phyloP scores from a whole-genome alignment of 345 rosid species.

The Salix suchowensis region DNA sequence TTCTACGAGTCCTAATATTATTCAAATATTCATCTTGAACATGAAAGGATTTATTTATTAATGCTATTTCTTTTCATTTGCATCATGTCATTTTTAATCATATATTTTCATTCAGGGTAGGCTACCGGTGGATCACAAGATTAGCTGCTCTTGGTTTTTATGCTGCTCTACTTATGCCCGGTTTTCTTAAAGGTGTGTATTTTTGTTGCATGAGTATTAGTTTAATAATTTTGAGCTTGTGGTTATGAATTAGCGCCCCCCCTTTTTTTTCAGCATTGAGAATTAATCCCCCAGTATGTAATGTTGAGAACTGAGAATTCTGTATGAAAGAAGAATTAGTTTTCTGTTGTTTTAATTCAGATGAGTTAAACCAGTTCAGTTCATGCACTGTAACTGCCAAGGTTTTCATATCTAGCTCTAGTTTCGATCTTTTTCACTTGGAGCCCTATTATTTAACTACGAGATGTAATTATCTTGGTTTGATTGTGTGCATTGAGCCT shows the following conservation, averaged over 20 bases:
- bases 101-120: conserved; percentile 29
- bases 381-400: neutral
- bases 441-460: neutral
- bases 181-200: conserved; percentile 30
- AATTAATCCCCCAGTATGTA: neutral
- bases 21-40: conserved; percentile 20
- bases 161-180: conserved; percentile 30
- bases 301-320: neutral
- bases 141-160: conserved; percentile 28
- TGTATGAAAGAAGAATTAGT: neutral
- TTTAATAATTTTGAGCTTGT: neutral
- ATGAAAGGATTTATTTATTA: conserved; percentile 7
- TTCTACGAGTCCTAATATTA: conserved; percentile 17
- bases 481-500: neutral
- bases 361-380: neutral
- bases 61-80: neutral
- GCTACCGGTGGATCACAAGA: conserved; percentile 32
- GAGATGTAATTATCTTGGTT: neutral
- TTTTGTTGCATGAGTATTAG: neutral
- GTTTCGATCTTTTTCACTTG: neutral
- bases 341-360: neutral
- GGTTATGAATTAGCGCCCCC: neutral
- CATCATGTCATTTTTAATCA: conserved; percentile 16
- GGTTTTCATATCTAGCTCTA: neutral
- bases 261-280: neutral